Conservation (phyloP, 2,329 filamentous ascomycete species). For the Colletotrichum sp. region DNA sequence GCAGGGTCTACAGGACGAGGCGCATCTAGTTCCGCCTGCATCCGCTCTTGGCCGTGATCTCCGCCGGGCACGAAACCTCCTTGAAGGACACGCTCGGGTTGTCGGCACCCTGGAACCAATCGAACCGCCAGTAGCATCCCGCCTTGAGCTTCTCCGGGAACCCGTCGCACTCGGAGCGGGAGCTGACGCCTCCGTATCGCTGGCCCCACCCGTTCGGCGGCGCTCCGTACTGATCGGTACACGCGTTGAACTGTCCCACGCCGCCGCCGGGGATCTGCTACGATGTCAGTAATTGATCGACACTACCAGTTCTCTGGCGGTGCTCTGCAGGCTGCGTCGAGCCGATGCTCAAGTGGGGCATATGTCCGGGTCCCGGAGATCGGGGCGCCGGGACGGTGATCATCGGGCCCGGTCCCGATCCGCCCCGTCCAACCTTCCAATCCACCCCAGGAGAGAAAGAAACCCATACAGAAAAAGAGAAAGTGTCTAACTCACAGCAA, state of each 20-base stretch:
- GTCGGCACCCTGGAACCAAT: conserved; percentile 66
- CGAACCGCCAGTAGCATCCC: conserved; percentile 68
- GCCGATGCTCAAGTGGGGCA: background rate
- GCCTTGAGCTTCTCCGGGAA: conserved; percentile 59
- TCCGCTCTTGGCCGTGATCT: conserved; percentile 45
- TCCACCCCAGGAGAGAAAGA: background rate
- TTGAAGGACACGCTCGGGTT: conserved; percentile 61
- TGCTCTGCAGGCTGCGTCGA: background rate
- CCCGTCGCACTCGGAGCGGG: conserved; percentile 53
- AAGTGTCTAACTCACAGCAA: conserved; percentile 39
- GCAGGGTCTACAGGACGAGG: background rate
- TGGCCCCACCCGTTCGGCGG: conserved; percentile 58
- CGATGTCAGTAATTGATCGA: background rate
- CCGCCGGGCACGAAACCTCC: conserved; percentile 60
- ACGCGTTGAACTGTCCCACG: conserved; percentile 55
- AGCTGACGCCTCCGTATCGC: conserved; percentile 62
- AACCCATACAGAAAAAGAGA: background rate
- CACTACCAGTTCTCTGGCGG: background rate
- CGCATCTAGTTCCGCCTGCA: conserved; percentile 30
- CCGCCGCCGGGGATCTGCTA: conserved; percentile 57
- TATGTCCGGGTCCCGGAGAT: background rate
- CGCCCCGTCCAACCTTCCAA: background rate
- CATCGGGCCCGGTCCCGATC: background rate
- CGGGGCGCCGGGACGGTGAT: background rate
- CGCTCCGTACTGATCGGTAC: conserved; percentile 46